Evolutionary conservation across 164 flowering plant species (phyloP), one percentile per base, ranked within the genome.

Genomic region (Umbellularia californica): DNA sequence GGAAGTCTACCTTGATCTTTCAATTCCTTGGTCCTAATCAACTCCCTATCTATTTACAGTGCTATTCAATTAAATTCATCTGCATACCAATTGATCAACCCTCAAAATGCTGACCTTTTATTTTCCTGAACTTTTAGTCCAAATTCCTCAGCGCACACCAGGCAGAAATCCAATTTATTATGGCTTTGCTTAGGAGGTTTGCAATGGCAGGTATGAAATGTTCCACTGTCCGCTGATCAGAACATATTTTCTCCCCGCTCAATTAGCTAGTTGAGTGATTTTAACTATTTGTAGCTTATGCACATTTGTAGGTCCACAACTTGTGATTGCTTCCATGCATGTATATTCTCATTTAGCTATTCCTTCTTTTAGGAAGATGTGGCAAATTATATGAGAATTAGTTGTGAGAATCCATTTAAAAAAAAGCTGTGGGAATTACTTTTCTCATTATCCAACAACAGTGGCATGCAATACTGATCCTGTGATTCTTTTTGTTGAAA

Each of bases 71-170:
- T 41, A 41, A 41, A 55, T 55, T 55, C 2, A 55, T 3, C 60
- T 14, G 19, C 17, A 55, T 55, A 20, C 60, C 17, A 15, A 55
- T 67, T 17, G 13, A 27, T 14, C 22, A 19, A 33, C 3, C 12
- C 6, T 14, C 70, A 67, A 67, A 67, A 27, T 13, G 28, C 50
- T 28, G 41, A 17, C 17, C 2, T 13, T 13, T 28, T 67, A 4
- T 15, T 67, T 67, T 65, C 25, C 15, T 30, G 22, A 30, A 67
- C 22, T n/a, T 55, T 14, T 35, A 75, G 77, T 51, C 12, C 69
- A 75, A 75, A 41, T 75, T 75, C 35, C 19, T 33, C 50, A 33
- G 64, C 19, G 47, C 70, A 14, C 74, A 65, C 35, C 47, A 76
- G 24, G 58, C 60, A 50, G 74, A 71, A 65, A 64, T 71, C 66